Evolutionary conservation across 768 basidiomycete species (phyloP).

Genomic region (Termitomyces sp.): DNA sequence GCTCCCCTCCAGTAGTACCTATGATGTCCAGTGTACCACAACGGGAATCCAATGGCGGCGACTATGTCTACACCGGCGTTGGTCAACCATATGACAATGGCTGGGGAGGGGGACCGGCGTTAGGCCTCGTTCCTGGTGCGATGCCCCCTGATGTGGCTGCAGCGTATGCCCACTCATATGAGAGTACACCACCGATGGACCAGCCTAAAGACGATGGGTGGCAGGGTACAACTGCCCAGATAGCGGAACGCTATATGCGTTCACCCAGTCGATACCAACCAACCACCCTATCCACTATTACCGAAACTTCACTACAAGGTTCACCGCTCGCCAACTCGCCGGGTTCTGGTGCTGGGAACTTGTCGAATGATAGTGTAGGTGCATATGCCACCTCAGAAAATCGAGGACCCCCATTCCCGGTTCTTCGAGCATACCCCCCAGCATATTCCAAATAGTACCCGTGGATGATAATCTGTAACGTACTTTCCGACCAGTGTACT

Average conservation of each 20-base stretch:
- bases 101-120: background rate
- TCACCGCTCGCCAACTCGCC: slow-evolving; percentile 13
- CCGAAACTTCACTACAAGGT: slow-evolving; percentile 14
- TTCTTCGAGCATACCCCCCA: slow-evolving; percentile 3
- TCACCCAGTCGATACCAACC: slow-evolving; percentile 15
- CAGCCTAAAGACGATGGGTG: slow-evolving; percentile 1
- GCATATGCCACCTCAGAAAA: background rate
- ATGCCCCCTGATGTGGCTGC: slow-evolving; percentile 7
- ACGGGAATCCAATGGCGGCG: background rate
- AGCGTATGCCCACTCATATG: slow-evolving; percentile 8
- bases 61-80: slow-evolving; percentile 3
- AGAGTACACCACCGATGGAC: background rate
- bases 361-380: background rate
- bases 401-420: slow-evolving; percentile 5
- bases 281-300: slow-evolving; percentile 15
- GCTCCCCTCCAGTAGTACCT: slow-evolving; percentile 2
- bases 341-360: slow-evolving; percentile 7
- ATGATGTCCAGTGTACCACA: slow-evolving; percentile 1
- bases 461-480: background rate
- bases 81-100: background rate
- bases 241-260: slow-evolving; percentile 10
- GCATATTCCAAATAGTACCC: background rate
- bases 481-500: background rate
- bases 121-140: slow-evolving; percentile 7
- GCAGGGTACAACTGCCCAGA: slow-evolving; percentile 15